These are phyloP conservation scores for Globisporangium viniferum DNA, from an alignment of 352 stramenopile species.

Conservation along the genomic window DNA sequence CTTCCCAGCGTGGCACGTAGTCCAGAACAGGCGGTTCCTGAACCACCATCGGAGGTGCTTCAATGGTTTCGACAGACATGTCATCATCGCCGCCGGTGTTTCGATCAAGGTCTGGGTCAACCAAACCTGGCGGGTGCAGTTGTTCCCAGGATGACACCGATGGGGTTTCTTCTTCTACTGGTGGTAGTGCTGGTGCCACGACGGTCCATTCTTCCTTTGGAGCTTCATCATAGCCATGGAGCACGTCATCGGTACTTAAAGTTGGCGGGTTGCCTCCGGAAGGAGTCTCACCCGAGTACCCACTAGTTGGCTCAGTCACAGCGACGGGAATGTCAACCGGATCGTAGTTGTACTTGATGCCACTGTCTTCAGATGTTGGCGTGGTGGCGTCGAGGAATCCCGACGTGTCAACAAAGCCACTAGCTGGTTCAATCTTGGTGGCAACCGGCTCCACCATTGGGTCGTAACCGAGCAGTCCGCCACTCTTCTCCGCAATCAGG, in stretches of 20 bases:
- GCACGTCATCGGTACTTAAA: background rate
- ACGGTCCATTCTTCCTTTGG: background rate
- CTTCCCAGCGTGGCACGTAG: background rate
- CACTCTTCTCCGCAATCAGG: background rate
- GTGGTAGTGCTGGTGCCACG: background rate
- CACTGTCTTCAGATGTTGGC: background rate
- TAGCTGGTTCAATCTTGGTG: background rate
- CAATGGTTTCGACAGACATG: background rate
- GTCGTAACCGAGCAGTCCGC: background rate
- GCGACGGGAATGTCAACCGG: background rate
- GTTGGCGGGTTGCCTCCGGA: background rate
- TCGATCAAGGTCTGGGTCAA: background rate
- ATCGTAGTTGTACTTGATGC: background rate
- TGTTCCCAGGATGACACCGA: background rate
- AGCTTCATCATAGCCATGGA: background rate
- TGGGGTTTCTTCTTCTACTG: background rate
- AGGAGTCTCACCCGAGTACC: background rate
- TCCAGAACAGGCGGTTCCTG: background rate
- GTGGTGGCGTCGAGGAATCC: background rate
- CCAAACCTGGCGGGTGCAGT: background rate
- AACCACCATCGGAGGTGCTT: too few species aligned
- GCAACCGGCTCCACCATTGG: background rate
- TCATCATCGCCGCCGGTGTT: background rate
- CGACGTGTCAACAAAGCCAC: background rate
- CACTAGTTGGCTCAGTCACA: background rate